Evolutionary conservation across 208 protist species (phyloP).

Genomic region (Tetramitus jugosus): DNA sequence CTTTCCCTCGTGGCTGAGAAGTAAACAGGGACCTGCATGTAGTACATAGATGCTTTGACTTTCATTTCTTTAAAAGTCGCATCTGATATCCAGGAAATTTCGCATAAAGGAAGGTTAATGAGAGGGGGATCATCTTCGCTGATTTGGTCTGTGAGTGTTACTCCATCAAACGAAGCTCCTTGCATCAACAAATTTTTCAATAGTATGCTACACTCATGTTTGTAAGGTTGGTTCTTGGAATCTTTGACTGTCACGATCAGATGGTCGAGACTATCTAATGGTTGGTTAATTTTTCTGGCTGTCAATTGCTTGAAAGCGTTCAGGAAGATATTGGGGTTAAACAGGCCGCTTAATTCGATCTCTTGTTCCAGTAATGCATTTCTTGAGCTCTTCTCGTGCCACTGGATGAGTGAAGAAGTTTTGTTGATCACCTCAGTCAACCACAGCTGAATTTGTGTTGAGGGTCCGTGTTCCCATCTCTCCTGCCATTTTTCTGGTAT

Average conservation of each 20-base stretch:
- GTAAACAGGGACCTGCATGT: neutral
- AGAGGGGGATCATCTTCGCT: constrained; percentile 25
- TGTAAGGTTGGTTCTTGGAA: neutral
- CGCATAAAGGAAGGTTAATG: constrained; percentile 17
- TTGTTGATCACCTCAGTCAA: constrained; percentile 67
- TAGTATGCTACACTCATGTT: neutral
- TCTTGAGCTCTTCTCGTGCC: constrained; percentile 45
- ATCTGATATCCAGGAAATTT: constrained; percentile 26
- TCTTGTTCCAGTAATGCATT: constrained; percentile 56
- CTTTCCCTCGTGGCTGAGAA: neutral
- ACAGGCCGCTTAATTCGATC: constrained; percentile 68
- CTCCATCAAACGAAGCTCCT: constrained; percentile 30
- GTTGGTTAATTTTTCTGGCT: constrained; percentile 54
- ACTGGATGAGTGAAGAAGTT: constrained; percentile 60
- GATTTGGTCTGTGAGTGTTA: neutral
- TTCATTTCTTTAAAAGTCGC: neutral
- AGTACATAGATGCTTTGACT: neutral
- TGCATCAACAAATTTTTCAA: constrained; percentile 27
- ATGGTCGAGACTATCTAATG: constrained; percentile 56
- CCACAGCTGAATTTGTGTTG: constrained; percentile 62
- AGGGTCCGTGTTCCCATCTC: constrained; percentile 61
- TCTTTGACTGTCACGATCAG: neutral
- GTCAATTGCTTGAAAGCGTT: constrained; percentile 89
- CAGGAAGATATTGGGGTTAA: constrained; percentile 83
- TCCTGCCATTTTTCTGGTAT: constrained; percentile 72